Evolutionary conservation across 2,329 filamentous ascomycete species (phyloP).

Genomic region (Talaromyces marneffei): DNA sequence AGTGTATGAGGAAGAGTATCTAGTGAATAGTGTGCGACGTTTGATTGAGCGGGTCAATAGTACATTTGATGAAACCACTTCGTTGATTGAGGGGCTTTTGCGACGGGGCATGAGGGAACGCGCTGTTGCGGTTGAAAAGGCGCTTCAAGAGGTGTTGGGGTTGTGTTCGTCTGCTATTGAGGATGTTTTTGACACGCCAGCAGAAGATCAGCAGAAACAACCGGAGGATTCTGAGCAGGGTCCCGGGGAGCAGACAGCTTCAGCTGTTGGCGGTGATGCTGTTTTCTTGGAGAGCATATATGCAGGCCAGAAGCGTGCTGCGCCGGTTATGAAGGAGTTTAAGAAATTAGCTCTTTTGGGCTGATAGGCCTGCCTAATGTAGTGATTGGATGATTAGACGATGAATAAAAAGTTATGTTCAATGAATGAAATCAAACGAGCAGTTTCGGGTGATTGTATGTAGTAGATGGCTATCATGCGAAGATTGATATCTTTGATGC

Average conservation of each 20-base stretch:
- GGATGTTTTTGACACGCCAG: slow-evolving; percentile 59
- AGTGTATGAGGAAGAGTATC: slow-evolving; percentile 96
- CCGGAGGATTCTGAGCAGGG: slow-evolving; percentile 13
- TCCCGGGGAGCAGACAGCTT: slow-evolving; percentile 13
- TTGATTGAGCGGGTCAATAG: slow-evolving; percentile 76
- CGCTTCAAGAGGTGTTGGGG: slow-evolving; percentile 68
- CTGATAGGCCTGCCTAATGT: slow-evolving; percentile 15
- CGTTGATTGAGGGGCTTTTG: slow-evolving; percentile 70
- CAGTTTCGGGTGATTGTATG: neutral
- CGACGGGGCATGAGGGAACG: slow-evolving; percentile 82
- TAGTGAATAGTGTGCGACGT: slow-evolving; percentile 78
- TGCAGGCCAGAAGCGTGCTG: slow-evolving; percentile 33
- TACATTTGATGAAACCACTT: slow-evolving; percentile 64
- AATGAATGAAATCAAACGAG: neutral
- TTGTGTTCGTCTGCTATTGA: slow-evolving; percentile 60
- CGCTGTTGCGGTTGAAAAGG: slow-evolving; percentile 67
- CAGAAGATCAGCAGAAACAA: slow-evolving; percentile 20
- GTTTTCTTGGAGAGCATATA: slow-evolving; percentile 39
- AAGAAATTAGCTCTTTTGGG: slow-evolving; percentile 35
- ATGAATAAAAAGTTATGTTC: neutral
- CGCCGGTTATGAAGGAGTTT: slow-evolving; percentile 49
- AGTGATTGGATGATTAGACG: neutral
- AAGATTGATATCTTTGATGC: neutral
- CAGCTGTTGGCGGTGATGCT: slow-evolving; percentile 25
- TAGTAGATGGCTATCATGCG: neutral